These are phyloP conservation scores for Lodderomyces beijingensis DNA, from an alignment of 1,139 yeast species.

Conservation along the genomic window DNA sequence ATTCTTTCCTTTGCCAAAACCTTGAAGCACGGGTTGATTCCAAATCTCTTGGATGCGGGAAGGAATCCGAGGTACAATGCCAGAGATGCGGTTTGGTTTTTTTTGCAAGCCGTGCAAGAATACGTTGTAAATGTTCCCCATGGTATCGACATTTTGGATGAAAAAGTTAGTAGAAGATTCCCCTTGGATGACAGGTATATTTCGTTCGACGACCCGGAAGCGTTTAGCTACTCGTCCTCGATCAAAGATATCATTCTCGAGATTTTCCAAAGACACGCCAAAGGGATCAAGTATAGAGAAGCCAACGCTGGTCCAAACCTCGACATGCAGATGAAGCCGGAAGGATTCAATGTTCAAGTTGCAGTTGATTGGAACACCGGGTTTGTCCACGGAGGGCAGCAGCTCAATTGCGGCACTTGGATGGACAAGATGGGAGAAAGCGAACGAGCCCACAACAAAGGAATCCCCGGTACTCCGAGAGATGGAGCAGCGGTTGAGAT, in stretches of 20 bases:
- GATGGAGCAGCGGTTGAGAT: slow-evolving; percentile 97
- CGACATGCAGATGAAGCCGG: slow-evolving; percentile 89
- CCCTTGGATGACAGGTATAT: slow-evolving; percentile 85
- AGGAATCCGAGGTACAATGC: slow-evolving; percentile 93
- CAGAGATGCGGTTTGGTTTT: slow-evolving; percentile 97
- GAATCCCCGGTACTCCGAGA: slow-evolving; percentile 94
- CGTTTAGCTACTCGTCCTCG: slow-evolving; percentile 67
- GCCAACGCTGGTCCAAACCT: slow-evolving; percentile 90
- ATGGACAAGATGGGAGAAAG: slow-evolving; percentile 99
- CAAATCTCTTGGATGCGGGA: slow-evolving; percentile 89
- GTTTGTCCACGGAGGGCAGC: slow-evolving; percentile 85
- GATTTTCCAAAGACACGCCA: slow-evolving; percentile 79
- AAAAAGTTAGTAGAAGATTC: slow-evolving; percentile 74
- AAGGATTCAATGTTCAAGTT: slow-evolving; percentile 84
- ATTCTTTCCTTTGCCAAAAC: slow-evolving; percentile 88
- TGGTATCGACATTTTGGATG: slow-evolving; percentile 65
- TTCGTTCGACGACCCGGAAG: slow-evolving; percentile 62
- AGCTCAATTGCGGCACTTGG: slow-evolving; percentile 96
- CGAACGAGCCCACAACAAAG: slow-evolving; percentile 72
- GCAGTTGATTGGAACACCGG: slow-evolving; percentile 89
- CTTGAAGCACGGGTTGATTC: slow-evolving; percentile 90
- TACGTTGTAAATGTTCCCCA: slow-evolving; percentile 65
- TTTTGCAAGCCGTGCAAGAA: slow-evolving; percentile 81
- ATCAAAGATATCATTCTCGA: slow-evolving; percentile 79
- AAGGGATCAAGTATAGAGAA: slow-evolving; percentile 82